A percentile compares a stretch with the other conserved stretches of the same genome.
These are phyloP conservation scores for Epithemia pelagica DNA, from an alignment of 108 stramenopile species.

Conservation along the genomic window DNA sequence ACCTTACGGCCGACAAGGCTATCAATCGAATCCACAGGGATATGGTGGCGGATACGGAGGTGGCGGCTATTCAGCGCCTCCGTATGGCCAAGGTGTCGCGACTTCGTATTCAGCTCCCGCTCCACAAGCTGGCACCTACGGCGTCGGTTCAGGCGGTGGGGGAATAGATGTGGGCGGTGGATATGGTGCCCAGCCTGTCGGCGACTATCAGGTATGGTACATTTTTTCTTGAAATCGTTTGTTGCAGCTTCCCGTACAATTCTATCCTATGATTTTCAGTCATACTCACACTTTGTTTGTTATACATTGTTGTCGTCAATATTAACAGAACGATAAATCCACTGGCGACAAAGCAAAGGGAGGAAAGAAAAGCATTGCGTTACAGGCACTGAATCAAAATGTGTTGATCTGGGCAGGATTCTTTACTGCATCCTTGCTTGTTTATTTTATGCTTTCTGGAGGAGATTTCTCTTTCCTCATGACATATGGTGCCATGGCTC, in stretches of 20 bases:
- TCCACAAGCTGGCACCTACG: constrained; percentile 17
- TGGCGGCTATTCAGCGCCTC: constrained; percentile 43
- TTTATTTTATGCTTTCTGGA: constrained; percentile 85
- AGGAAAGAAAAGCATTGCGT: constrained; percentile 77
- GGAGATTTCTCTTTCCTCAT: constrained; percentile 98
- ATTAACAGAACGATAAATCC: constrained; percentile 21
- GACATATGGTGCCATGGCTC: constrained; percentile 95
- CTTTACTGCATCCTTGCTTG: constrained; percentile 84
- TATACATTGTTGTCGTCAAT: not conserved
- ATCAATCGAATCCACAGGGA: constrained; percentile 47
- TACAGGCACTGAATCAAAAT: constrained; percentile 78
- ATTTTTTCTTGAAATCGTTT: constrained; percentile 1
- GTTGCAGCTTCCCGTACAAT: no score
- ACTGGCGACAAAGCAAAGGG: constrained; percentile 45
- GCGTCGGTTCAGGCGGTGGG: constrained; percentile 20
- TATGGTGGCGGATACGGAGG: constrained; percentile 26
- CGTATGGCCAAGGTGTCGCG: constrained; percentile 24
- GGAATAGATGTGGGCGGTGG: constrained; percentile 27
- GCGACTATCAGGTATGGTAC: constrained; percentile 29
- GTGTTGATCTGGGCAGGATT: constrained; percentile 92
- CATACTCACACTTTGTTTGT: not conserved
- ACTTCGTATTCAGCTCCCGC: constrained; percentile 34
- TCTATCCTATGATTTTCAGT: no score
- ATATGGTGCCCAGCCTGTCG: constrained; percentile 29
- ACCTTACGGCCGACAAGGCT: constrained; percentile 76